Evolutionary conservation across 192 early-diverging fungal species (phyloP).

Genomic region (Coemansia sp.): DNA sequence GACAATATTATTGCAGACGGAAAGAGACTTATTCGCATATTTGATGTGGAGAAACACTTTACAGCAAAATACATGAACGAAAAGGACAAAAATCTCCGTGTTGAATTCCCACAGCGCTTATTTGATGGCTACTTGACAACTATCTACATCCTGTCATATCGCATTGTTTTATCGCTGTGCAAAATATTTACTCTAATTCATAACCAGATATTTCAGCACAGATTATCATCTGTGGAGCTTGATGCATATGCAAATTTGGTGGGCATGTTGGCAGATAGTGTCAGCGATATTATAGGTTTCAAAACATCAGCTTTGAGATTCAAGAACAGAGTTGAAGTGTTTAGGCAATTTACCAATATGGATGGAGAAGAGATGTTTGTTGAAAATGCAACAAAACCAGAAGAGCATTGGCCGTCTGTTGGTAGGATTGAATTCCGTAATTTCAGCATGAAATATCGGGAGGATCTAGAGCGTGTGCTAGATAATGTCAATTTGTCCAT

Average conservation of each 20-base stretch:
- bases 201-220: background rate
- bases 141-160: background rate
- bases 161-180: background rate
- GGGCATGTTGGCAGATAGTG: background rate
- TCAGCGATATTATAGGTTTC: background rate
- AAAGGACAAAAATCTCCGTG: constrained; percentile 60
- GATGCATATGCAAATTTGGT: background rate
- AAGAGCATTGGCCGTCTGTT: background rate
- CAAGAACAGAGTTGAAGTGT: background rate
- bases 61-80: constrained; percentile 50
- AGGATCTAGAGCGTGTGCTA: constrained; percentile 45
- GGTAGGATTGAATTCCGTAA: constrained; percentile 61
- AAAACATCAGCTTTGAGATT: background rate
- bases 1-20: constrained; percentile 54
- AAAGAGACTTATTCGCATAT: constrained; percentile 66
- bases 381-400: background rate
- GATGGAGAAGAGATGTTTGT: background rate
- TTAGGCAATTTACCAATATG: background rate
- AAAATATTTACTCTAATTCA: background rate
- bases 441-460: constrained; percentile 59
- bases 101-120: constrained; percentile 40
- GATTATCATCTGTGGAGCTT: background rate
- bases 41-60: constrained; percentile 60
- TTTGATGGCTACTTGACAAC: background rate
- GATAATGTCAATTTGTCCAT: constrained; percentile 35